Percentiles rank a stretch among this genome's conserved stretches.
phyloP scores from a whole-genome alignment of 345 rosid genomes.

The Zanthoxylum bungeanum region DNA sequence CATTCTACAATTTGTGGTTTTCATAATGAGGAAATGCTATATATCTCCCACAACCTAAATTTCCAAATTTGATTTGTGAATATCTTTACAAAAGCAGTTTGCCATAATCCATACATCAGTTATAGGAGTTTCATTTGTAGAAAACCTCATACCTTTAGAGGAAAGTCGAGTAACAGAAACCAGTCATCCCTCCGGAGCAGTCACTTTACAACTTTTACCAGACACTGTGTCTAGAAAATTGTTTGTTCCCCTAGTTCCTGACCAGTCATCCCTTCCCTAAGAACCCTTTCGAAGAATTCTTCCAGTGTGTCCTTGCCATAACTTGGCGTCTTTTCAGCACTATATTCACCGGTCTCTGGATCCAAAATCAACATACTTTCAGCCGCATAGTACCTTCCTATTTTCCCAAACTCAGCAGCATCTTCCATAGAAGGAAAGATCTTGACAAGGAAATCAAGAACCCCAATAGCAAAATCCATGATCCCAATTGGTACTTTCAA shows the following conservation, averaged over 20 bases:
- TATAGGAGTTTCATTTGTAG: not conserved
- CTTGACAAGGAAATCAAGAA: conserved; percentile 66
- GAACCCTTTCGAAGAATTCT: conserved; percentile 70
- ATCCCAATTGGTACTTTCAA: conserved; percentile 87
- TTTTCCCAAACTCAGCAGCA: conserved; percentile 95
- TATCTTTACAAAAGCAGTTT: conserved; percentile 8
- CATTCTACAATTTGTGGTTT: not conserved
- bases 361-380: conserved; percentile 93
- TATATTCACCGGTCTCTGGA: conserved; percentile 79
- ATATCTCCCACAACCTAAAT: not conserved
- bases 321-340: conserved; percentile 83
- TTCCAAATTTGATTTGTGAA: not conserved
- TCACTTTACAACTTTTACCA: conserved; percentile 6
- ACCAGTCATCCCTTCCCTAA: conserved; percentile 90
- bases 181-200: not conserved
- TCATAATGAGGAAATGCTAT: not conserved
- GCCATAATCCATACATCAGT: not conserved
- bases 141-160: conserved; percentile 8
- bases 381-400: conserved; percentile 90
- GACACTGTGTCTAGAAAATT: conserved; percentile 42
- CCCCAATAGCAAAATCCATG: conserved; percentile 80
- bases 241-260: conserved; percentile 93
- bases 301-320: conserved; percentile 88
- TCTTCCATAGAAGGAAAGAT: conserved; percentile 78
- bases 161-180: conserved; percentile 18